Base-by-base conservation (phyloP, 805 yeast genomes). In the Kuraishia floccosa region DNA sequence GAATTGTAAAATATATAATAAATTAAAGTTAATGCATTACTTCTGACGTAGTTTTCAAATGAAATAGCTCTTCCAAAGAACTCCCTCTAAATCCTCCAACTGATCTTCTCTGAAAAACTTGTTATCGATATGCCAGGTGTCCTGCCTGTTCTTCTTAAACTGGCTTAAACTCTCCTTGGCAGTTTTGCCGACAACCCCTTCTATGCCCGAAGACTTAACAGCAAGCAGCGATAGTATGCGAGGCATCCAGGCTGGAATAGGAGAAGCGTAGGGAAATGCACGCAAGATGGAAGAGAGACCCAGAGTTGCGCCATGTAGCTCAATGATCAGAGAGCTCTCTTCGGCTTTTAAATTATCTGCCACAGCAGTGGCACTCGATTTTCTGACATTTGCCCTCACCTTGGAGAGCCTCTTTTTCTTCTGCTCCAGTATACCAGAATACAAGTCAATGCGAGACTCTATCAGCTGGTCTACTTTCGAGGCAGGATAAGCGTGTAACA, bases 121-220 rank as follows among this genome's bases (percentile, higher is more conserved):
- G 37, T 80, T 68, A 49, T 89, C 98, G 36, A 85, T 71, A 45
- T 83, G 94, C 98, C 98, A 89, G 0, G 96, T 85, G 45, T 89
- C 98, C 35, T 87, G 93, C 40, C 97, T 70, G 5, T 84, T 74
- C 58, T 86, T 86, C 51, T 87, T 89, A 58, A 91, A 91, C 39
- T 74, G 77, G 39, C 94, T 77, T 30, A 89, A 63, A 2, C 72
- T 68, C 20, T 75, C 76, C 52, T 89, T 89, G 5, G 95, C 93
- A 1, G 94, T 70, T 33, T 77, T 71, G 1, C 95, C 95, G 18
- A 81, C 72, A 32, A 76, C 50, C 6, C 96, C 96, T 12, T 76
- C 76, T 14, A 81, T 68, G 11, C 80, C 72, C 3, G 78, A 65
- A 3, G 85, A 76, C 48, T 75, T 76, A 17, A 68, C 70, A 1